A percentile compares a stretch with the other conserved stretches of the same genome.
phyloP scores from a whole-genome alignment of 257 asterid genomes.

The Jasminum sambac region DNA sequence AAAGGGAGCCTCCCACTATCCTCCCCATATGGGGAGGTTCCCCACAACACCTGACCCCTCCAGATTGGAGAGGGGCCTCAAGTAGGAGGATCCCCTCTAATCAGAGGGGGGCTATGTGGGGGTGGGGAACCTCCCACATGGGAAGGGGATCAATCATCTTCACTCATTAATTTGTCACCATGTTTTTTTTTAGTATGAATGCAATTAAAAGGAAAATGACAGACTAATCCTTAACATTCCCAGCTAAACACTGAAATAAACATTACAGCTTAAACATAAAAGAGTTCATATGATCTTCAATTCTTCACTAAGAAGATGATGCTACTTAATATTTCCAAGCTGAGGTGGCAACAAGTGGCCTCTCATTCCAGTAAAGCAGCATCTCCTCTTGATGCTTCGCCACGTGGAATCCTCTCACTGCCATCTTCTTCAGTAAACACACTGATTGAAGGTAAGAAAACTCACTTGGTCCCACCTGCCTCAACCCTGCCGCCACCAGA shows the following conservation, averaged over 20 bases:
- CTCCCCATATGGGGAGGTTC: no score
- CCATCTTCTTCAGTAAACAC: conserved; percentile 66
- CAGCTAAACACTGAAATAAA: conserved; percentile 7
- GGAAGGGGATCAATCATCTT: no score
- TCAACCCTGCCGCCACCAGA: conserved; percentile 66
- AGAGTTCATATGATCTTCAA: conserved; percentile 15
- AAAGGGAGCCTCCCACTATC: no score
- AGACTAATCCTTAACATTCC: conserved; percentile 11
- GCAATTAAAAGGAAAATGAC: not conserved
- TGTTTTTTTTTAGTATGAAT: not conserved
- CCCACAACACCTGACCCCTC: no score
- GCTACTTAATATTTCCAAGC: conserved; percentile 67
- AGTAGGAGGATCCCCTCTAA: no score
- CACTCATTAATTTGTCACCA: not conserved
- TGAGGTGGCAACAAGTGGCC: conserved; percentile 88
- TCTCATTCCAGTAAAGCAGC: conserved; percentile 96
- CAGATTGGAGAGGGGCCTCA: no score
- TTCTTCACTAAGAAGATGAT: conserved; percentile 14
- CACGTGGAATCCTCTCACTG: conserved; percentile 86
- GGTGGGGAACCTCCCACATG: no score
- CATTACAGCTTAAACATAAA: conserved; percentile 18
- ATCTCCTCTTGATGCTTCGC: conserved; percentile 81
- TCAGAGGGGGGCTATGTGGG: no score
- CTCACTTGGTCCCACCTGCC: conserved; percentile 78
- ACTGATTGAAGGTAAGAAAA: conserved; percentile 86